Percentiles rank a stretch among this genome's conserved stretches.
These are phyloP conservation scores for Bisporella sp. DNA, from an alignment of 2,329 filamentous ascomycete genomes.

Conservation along the genomic window DNA sequence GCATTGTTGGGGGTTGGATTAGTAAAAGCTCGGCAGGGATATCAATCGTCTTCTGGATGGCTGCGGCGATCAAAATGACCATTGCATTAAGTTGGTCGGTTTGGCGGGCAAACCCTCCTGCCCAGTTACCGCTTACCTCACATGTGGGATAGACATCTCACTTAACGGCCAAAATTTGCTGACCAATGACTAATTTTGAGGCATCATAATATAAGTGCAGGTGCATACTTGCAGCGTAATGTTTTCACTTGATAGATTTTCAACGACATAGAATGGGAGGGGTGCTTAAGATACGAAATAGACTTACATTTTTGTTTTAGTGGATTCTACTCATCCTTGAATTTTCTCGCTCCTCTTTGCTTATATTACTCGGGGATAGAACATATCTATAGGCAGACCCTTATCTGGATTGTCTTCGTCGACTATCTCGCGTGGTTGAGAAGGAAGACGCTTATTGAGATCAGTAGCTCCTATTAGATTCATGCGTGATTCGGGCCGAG, in stretches of 20 bases:
- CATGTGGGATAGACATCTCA: not conserved
- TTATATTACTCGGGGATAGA: not conserved
- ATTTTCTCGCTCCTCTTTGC: not conserved
- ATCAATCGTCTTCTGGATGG: slow-evolving; percentile 40
- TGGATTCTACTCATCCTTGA: not conserved
- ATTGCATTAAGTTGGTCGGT: slow-evolving; percentile 52
- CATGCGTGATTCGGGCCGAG: no score
- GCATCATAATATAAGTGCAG: not conserved
- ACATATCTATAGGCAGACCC: not conserved
- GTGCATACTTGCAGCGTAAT: not conserved
- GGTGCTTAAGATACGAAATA: no score
- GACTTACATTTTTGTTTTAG: not conserved
- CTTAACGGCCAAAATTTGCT: not conserved
- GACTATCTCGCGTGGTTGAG: not conserved
- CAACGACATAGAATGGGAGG: no score
- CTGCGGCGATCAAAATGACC: slow-evolving; percentile 41
- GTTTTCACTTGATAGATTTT: no score
- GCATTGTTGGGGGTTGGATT: slow-evolving; percentile 46
- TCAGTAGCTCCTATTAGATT: not conserved
- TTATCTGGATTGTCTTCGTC: not conserved
- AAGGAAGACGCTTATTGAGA: not conserved
- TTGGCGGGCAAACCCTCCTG: slow-evolving; percentile 40
- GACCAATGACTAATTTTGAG: not conserved
- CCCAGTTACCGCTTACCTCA: not conserved
- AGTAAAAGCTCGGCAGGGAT: slow-evolving; percentile 44